phyloP scores from a whole-genome alignment of 2,329 filamentous ascomycete species.

The Lecanosticta acicola region DNA sequence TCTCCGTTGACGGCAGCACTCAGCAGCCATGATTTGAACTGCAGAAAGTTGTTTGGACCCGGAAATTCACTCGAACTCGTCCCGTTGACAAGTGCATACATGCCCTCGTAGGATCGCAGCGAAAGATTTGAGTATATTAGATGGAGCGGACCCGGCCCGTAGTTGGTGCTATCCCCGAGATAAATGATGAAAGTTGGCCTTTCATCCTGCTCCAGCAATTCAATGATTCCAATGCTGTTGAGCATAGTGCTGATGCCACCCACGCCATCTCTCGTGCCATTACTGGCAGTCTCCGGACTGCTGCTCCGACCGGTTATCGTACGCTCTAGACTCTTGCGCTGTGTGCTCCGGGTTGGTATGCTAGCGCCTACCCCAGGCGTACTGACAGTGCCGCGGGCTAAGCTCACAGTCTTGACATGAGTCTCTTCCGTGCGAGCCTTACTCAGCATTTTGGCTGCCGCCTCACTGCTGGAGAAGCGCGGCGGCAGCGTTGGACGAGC shows the following conservation, averaged over 20 bases:
- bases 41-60: constrained; percentile 46
- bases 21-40: constrained; percentile 66
- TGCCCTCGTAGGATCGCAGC: constrained; percentile 52
- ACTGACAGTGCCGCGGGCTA: constrained; percentile 44
- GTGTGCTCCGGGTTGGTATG: constrained; percentile 21
- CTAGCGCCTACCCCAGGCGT: constrained; percentile 13
- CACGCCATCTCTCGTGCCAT: constrained; percentile 13
- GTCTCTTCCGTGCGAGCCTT: constrained; percentile 46
- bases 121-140: constrained; percentile 65
- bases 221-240: constrained; percentile 60
- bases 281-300: constrained; percentile 22
- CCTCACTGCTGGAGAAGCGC: constrained; percentile 54
- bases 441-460: constrained; percentile 54
- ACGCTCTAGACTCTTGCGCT: constrained; percentile 33
- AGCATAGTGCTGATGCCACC: constrained; percentile 43
- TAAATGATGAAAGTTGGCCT: constrained; percentile 73
- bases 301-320: constrained; percentile 20
- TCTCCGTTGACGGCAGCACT: constrained; percentile 51
- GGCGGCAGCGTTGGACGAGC: constrained; percentile 42
- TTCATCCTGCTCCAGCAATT: constrained; percentile 70
- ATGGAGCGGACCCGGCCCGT: constrained; percentile 49
- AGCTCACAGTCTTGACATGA: constrained; percentile 48
- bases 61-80: constrained; percentile 38
- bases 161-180: constrained; percentile 53
- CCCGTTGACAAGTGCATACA: constrained; percentile 54